Conservation (phyloP, 73 alveolate species). For the Tetrahymena thermophila region DNA sequence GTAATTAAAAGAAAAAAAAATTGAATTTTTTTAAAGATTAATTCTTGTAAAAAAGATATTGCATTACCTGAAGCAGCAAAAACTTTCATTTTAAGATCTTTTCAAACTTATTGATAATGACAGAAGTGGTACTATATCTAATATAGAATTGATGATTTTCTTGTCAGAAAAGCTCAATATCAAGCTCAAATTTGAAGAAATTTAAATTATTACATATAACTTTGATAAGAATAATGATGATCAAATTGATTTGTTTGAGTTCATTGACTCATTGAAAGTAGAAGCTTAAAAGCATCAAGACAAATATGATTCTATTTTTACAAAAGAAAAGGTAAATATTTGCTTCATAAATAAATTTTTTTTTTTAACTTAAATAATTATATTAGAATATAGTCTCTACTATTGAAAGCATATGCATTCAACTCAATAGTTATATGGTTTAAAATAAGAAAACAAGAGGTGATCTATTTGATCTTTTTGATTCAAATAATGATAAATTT, state of each 20-base stretch:
- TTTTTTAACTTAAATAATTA: background rate
- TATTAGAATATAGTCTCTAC: background rate
- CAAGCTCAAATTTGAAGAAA: background rate
- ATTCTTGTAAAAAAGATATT: background rate
- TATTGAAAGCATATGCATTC: background rate
- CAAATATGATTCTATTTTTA: background rate
- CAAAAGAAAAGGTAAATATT: background rate
- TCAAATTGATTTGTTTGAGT: background rate
- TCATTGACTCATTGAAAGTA: background rate
- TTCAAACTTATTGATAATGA: background rate
- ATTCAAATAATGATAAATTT: background rate
- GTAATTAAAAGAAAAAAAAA: background rate
- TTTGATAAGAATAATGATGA: background rate
- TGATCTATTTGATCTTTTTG: background rate
- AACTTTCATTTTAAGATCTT: background rate
- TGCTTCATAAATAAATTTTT: background rate
- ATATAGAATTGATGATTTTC: background rate
- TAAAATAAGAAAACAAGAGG: background rate
- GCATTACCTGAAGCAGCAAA: background rate
- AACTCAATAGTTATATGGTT: background rate
- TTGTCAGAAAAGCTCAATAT: background rate
- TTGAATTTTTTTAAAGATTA: background rate
- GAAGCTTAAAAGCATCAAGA: background rate
- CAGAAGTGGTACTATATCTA: background rate
- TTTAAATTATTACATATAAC: background rate